phyloP scores from a whole-genome alignment of 129 eudicot genomes.

The Oenanthe sinensis region DNA sequence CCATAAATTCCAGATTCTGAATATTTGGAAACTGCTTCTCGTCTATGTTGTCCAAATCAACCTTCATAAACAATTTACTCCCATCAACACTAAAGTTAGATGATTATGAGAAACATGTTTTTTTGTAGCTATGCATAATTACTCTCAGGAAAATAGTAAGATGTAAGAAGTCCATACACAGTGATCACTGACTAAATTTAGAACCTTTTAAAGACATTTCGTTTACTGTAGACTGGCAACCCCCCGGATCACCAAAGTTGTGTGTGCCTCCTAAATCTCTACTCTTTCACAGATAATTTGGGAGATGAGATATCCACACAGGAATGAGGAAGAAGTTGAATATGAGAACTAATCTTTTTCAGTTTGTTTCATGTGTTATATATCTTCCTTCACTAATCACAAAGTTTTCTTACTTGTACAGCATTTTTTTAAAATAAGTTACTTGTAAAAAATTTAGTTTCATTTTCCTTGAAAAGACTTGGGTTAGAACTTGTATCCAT shows the following conservation, averaged over 20 bases:
- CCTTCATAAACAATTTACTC: conserved; percentile 39
- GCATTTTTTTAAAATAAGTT: no score
- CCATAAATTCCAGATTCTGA: conserved; percentile 58
- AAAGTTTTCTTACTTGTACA: no score
- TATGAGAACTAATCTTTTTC: not conserved
- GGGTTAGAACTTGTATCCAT: not conserved
- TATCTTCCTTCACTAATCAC: not conserved
- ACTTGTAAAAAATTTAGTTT: not conserved
- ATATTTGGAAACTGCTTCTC: conserved; percentile 57
- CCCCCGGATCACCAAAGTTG: not conserved
- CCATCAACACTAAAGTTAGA: not conserved
- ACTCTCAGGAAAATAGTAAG: not conserved
- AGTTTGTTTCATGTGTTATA: not conserved
- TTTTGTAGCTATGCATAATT: not conserved
- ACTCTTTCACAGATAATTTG: not conserved
- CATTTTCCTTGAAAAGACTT: not conserved
- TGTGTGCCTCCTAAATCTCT: not conserved
- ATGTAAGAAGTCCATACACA: not conserved
- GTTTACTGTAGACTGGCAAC: no score
- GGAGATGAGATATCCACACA: not conserved
- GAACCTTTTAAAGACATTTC: no score
- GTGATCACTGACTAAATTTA: not conserved
- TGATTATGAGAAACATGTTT: no score
- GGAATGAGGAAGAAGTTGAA: not conserved
- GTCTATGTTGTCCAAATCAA: conserved; percentile 87